Percentiles rank a stretch among this genome's conserved stretches.
Evolutionary conservation across 257 asterid species (phyloP).

Genomic region (Capsicum rhomboideum): DNA sequence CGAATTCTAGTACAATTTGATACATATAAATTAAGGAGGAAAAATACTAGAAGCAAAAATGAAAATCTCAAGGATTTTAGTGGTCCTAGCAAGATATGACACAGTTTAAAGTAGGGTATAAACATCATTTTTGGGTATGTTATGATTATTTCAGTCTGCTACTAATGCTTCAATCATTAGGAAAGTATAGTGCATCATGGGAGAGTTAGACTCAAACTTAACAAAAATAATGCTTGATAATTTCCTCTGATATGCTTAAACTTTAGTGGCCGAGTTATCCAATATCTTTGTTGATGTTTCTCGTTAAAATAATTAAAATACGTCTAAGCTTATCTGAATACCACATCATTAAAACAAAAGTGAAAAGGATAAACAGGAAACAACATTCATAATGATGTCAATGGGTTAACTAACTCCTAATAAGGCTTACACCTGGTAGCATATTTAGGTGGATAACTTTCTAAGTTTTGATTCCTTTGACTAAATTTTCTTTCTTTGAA

Average conservation of each 20-base stretch:
- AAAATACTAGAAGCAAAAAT: background rate
- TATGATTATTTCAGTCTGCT: background rate
- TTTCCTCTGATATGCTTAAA: background rate
- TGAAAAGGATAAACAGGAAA: background rate
- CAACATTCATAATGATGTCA: background rate
- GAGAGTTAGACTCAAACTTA: background rate
- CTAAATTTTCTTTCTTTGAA: too few relatives aligned
- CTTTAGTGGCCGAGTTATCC: background rate
- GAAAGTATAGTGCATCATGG: background rate
- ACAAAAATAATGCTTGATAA: background rate
- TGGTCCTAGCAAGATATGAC: constrained; percentile 2
- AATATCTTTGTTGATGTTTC: background rate
- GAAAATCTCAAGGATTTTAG: background rate
- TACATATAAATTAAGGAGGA: background rate
- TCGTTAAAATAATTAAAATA: background rate
- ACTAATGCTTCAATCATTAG: background rate
- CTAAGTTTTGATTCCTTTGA: background rate
- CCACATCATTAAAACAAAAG: background rate
- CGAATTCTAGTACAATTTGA: background rate
- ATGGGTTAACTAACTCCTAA: background rate
- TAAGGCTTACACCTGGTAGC: background rate
- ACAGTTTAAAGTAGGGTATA: background rate
- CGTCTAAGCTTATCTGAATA: too few relatives aligned
- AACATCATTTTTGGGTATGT: background rate
- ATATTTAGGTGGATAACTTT: background rate